Evolutionary conservation across 148 eudicot genomes (phyloP).

Genomic region (Cornus controversa): DNA sequence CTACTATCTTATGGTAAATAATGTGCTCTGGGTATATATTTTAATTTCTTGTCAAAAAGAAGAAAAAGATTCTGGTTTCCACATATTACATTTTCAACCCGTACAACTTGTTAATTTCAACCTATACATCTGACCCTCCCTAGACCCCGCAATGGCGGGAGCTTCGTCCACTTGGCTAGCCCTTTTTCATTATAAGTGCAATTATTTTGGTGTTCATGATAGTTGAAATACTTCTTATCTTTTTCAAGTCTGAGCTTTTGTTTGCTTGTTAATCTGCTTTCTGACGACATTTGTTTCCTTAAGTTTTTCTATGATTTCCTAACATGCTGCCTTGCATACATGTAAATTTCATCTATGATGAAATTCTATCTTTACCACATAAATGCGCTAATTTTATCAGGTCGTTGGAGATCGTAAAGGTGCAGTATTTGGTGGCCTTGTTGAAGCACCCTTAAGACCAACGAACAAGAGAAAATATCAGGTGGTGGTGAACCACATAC

Average conservation of each 20-base stretch:
- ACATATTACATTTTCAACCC: not conserved
- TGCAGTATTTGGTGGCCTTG: slow-evolving; percentile 90
- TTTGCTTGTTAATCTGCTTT: not conserved
- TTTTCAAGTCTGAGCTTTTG: not conserved
- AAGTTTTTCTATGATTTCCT: not conserved
- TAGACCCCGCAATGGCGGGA: too few relatives aligned
- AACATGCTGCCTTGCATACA: not conserved
- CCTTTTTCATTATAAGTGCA: not conserved
- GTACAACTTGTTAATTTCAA: not conserved
- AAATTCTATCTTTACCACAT: not conserved
- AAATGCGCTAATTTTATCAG: slow-evolving; percentile 24
- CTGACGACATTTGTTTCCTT: not conserved
- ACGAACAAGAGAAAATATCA: slow-evolving; percentile 68
- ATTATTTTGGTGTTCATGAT: not conserved
- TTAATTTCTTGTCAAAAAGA: too few relatives aligned
- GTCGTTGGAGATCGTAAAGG: slow-evolving; percentile 91
- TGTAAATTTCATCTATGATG: not conserved
- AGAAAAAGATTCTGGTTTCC: not conserved
- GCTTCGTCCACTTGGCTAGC: too few relatives aligned
- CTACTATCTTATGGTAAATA: not conserved
- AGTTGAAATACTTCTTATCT: not conserved
- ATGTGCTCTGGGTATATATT: not conserved
- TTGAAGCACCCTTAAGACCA: slow-evolving; percentile 82
- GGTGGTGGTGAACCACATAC: slow-evolving; percentile 38
- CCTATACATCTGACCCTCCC: too few relatives aligned